phyloP scores from a whole-genome alignment of 331 rosid species.

The Dryas integrifolia region DNA sequence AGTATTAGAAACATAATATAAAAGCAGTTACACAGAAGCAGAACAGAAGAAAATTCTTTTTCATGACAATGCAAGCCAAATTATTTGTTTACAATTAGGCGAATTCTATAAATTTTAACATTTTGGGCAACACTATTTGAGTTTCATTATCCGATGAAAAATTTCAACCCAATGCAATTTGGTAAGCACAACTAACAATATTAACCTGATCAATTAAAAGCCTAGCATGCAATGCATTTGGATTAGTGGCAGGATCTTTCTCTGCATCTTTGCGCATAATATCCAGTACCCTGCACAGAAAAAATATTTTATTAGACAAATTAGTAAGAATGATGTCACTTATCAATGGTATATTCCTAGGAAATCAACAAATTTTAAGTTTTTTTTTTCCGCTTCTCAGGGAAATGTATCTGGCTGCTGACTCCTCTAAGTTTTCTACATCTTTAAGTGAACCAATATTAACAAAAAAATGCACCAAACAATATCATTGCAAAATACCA shows the following conservation, averaged over 20 bases:
- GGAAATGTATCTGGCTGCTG: neutral
- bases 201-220: slow-evolving; percentile 72
- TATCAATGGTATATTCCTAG: neutral
- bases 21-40: neutral
- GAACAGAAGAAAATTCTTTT: neutral
- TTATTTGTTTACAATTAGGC: slow-evolving; percentile 6
- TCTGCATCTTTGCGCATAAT: slow-evolving; percentile 74
- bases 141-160: slow-evolving; percentile 3
- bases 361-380: neutral
- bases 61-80: slow-evolving; percentile 12
- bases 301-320: neutral
- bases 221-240: slow-evolving; percentile 64
- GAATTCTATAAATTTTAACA: slow-evolving; percentile 8
- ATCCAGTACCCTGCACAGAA: slow-evolving; percentile 77
- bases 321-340: neutral
- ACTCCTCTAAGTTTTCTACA: neutral
- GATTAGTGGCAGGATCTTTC: slow-evolving; percentile 67
- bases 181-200: slow-evolving; percentile 21
- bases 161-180: neutral
- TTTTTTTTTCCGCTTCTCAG: neutral
- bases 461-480: neutral
- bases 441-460: neutral
- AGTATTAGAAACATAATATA: neutral
- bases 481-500: neutral
- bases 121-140: neutral